Base-by-base conservation (phyloP, 805 yeast genomes). In the Zygotorulaspora florentina region DNA sequence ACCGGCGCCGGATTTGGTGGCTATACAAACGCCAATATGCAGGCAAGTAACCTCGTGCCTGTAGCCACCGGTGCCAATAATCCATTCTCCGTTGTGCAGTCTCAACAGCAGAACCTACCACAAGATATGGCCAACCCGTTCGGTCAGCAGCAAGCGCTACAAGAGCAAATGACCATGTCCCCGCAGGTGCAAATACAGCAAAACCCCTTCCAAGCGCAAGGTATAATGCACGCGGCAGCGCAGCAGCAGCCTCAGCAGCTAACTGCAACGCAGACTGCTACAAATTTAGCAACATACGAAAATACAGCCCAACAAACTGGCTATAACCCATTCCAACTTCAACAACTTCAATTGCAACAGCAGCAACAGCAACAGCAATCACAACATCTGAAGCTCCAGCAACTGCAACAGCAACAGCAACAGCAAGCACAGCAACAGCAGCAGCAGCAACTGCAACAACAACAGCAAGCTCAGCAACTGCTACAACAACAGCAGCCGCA, bases 1-100 rank as follows among this genome's bases (percentile, higher is more conserved):
- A 79, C 83, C 5, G 84, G 83, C 11, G 73, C 73, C 29, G 85
- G 85, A 0, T 79, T 80, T 61, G 84, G 84, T 10, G 81, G 80
- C 1, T 75, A 72, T 55, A 44, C 64, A 2, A 69, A 66, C 55
- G 47, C 36, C 47, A 64, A 30, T 58, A 61, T 35, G 31, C 48
- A 40, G 35, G 25, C 11, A 15, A 28, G 4, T 25, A 44, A 33
- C 16, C 44, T 28, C 28, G 20, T 18, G 29, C 57, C 55, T 26
- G 54, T 53, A 35, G 48, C 54, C 13, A 64, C 67, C 3, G 68
- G 66, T 3, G 57, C 68, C 7, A 59, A 58, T n/a, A 67, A 71
- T 49, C 75, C 75, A 35, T 71, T 72, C 51, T 54, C 70, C 2
- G 38, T 63, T 35, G 62, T 56, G 2, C 55, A 48, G 20, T 37